phyloP scores from a whole-genome alignment of 176 grass and related monocot species.

The Thinopyrum elongatum region DNA sequence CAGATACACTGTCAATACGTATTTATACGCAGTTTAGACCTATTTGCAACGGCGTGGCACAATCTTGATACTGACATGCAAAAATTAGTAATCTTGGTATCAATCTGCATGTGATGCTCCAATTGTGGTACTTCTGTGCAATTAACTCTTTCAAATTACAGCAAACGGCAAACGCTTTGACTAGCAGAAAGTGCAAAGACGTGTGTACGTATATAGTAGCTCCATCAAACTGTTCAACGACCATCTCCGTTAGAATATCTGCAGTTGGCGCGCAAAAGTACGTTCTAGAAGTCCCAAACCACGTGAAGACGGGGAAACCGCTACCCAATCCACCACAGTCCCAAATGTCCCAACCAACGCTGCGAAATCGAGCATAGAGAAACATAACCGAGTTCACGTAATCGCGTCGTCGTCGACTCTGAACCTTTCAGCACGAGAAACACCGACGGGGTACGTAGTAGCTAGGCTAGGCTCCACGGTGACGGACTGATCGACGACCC shows the following conservation, averaged over 20 bases:
- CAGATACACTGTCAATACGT: too few relatives aligned
- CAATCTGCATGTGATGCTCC: too few relatives aligned
- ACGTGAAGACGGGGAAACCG: not conserved
- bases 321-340: not conserved
- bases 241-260: not conserved
- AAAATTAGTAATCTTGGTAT: too few relatives aligned
- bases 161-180: not conserved
- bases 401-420: not conserved
- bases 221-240: not conserved
- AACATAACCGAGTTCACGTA: not conserved
- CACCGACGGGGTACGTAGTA: not conserved
- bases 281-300: not conserved
- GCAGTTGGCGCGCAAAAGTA: not conserved
- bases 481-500: not conserved
- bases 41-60: too few relatives aligned
- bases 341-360: not conserved
- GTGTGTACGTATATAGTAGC: not conserved
- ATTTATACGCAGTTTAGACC: too few relatives aligned
- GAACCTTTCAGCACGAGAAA: not conserved
- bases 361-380: not conserved
- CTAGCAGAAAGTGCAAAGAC: not conserved
- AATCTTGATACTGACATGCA: too few relatives aligned
- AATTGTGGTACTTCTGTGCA: too few relatives aligned
- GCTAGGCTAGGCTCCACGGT: not conserved
- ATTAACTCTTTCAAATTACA: not conserved